These are phyloP conservation scores for Penicillium concentricum DNA, from an alignment of 2,329 filamentous ascomycete species.

Conservation along the genomic window DNA sequence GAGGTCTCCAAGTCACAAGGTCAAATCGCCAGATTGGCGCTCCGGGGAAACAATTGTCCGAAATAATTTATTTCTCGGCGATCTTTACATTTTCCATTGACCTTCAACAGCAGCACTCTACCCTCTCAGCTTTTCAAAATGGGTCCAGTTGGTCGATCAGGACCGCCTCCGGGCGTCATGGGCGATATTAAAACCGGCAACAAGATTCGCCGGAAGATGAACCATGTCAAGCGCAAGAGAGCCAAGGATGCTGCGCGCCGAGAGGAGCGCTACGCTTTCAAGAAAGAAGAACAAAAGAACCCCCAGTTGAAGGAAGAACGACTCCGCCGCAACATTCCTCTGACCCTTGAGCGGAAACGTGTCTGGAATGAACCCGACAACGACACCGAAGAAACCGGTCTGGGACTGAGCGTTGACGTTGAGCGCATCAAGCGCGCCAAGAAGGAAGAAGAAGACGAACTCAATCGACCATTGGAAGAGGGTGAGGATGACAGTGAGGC, in stretches of 20 bases:
- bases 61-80: constrained; percentile 31
- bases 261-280: constrained; percentile 72
- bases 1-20: constrained; percentile 10
- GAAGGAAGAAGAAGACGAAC: constrained; percentile 45
- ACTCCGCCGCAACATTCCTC: constrained; percentile 72
- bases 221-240: constrained; percentile 79
- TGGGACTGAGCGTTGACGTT: constrained; percentile 50
- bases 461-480: constrained; percentile 42
- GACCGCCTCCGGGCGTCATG: constrained; percentile 46
- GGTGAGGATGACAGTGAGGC: constrained; percentile 46
- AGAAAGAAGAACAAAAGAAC: constrained; percentile 82
- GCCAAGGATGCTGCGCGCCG: constrained; percentile 70
- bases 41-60: constrained; percentile 29
- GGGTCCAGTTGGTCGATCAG: constrained; percentile 47
- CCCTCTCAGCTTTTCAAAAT: constrained; percentile 35
- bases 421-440: constrained; percentile 50
- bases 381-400: constrained; percentile 45
- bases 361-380: constrained; percentile 78
- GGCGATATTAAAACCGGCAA: constrained; percentile 63
- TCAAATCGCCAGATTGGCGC: constrained; percentile 13
- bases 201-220: constrained; percentile 74
- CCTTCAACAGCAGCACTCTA: constrained; percentile 2
- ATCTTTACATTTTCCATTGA: constrained; percentile 7
- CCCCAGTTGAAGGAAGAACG: constrained; percentile 72
- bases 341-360: constrained; percentile 82